These are phyloP conservation scores for Arxiozyma slooffiae DNA, from an alignment of 1,139 yeast genomes.

Conservation along the genomic window DNA sequence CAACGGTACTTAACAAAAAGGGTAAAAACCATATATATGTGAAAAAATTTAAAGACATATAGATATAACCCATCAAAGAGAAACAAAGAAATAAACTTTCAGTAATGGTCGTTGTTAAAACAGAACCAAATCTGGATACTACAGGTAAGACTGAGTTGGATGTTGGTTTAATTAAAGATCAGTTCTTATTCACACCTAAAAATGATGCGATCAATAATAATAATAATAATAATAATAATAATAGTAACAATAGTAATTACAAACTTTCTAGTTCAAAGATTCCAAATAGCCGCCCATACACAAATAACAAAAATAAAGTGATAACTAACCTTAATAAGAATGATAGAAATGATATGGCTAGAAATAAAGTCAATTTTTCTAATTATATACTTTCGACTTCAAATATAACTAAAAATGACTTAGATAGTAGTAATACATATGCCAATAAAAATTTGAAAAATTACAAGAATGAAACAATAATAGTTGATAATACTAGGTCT, in stretches of 20 bases:
- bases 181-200: neutral
- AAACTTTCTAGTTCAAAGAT: neutral
- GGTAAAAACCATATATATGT: too few species aligned
- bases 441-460: neutral
- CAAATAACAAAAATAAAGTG: neutral
- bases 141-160: neutral
- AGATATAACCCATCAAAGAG: too few species aligned
- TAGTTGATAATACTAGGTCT: neutral
- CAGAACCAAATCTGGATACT: neutral
- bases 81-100: too few species aligned
- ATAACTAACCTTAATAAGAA: neutral
- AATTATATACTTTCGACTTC: neutral
- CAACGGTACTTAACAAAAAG: too few species aligned
- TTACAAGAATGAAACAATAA: neutral
- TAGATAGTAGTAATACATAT: neutral
- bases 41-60: too few species aligned
- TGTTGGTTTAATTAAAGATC: neutral
- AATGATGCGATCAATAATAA: neutral
- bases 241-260: neutral
- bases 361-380: neutral
- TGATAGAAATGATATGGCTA: neutral
- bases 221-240: neutral
- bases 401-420: neutral
- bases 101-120: neutral
- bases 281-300: conserved; percentile 2